A percentile compares a stretch with the other conserved stretches of the same genome.
phyloP scores from a whole-genome alignment of 192 early-diverging fungal genomes.

The Powellomyces hirtus region DNA sequence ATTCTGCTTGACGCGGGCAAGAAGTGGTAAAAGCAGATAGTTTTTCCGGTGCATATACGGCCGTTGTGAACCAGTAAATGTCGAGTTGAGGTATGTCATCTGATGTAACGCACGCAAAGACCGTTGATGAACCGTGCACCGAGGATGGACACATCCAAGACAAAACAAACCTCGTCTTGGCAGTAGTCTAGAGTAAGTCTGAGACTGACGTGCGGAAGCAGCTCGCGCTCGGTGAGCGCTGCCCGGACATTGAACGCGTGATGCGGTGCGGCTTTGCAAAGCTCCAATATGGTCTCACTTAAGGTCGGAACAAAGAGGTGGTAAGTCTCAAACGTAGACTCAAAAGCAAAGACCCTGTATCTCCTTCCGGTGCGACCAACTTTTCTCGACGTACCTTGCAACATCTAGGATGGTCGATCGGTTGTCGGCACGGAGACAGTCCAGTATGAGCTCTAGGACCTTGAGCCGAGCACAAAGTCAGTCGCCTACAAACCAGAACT shows the following conservation, averaged over 20 bases:
- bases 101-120: too few relatives aligned
- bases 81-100: slow-evolving; percentile 10
- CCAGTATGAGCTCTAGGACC: neutral
- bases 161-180: neutral
- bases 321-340: neutral
- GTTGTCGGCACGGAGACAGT: neutral
- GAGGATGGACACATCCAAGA: neutral
- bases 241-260: slow-evolving; percentile 3
- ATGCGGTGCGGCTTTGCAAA: slow-evolving; percentile 8
- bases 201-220: neutral
- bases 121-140: neutral
- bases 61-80: neutral
- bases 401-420: neutral
- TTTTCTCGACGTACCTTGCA: neutral
- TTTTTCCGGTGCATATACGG: neutral
- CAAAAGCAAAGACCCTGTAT: neutral
- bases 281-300: neutral
- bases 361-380: neutral
- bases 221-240: neutral
- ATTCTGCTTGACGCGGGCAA: neutral
- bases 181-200: slow-evolving; percentile 4
- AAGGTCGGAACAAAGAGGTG: neutral
- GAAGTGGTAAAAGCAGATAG: neutral
- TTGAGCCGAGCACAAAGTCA: neutral
- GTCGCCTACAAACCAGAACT: neutral